Evolutionary conservation across 2,329 filamentous ascomycete species (phyloP), one percentile per base, ranked within the genome.

Genomic region (Cladophialophora carrionii): DNA sequence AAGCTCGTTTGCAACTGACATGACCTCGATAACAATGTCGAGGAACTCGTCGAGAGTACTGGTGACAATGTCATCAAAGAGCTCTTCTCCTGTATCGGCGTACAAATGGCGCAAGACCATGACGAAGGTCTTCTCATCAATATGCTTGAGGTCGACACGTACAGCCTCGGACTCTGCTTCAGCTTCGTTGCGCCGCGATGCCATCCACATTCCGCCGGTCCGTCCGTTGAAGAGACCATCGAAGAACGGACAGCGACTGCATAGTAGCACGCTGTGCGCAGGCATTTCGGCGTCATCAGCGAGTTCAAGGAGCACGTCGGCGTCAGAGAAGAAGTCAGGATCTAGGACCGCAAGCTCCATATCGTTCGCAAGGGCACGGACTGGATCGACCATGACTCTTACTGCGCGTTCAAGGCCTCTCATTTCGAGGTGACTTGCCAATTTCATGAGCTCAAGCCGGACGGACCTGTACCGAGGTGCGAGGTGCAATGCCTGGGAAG

Each of bases 241-340:
- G 70, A 99, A 99, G 82, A 97, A 99, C 0, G 92, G 92, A 72
- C 93, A 97, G 70, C 95, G 84, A 72, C 89, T 88, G 70, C 92
- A 93, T 41, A 97, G 76, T 3, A 98, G 77, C 4, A 88, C 83
- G 69, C 91, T 94, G 73, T 99, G 95, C 0, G 90, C 88, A 14
- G 82, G 80, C 37, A 92, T 79, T 61, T 83, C 80, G 31, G 88
- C 88, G n/a, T 86, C 85, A 24, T 88, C 90, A 65, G 90, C 87
- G 10, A 98, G 82, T 70, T 96, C 88, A 20, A 98, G 80, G 5
- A 94, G 75, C 6, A 92, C 84, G 76, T 99, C 93, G 2, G 87
- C 89, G 72, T 91, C 89, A 6, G 89, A 86, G 68, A 95, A 94
- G 74, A 92, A 96, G 0, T 78, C 76, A 0, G 83, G 78, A 63